Percentiles rank a stretch among this genome's conserved stretches.
These are phyloP conservation scores for Leccinum boreale DNA, from an alignment of 768 basidiomycete genomes.

Conservation along the genomic window DNA sequence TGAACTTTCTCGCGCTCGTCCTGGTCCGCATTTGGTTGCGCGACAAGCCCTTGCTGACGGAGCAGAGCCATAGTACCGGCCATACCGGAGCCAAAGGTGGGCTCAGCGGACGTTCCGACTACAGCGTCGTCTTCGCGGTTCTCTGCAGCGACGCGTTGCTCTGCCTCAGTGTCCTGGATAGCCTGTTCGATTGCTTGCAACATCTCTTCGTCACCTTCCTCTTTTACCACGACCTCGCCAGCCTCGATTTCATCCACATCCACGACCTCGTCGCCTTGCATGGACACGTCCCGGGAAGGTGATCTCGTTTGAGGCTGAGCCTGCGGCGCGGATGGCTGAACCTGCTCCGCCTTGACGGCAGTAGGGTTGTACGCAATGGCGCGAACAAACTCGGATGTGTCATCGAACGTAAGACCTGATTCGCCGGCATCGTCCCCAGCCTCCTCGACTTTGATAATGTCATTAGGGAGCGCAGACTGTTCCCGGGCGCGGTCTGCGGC, in stretches of 20 bases:
- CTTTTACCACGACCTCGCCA: constrained; percentile 75
- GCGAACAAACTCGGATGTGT: constrained; percentile 95
- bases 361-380: constrained; percentile 69
- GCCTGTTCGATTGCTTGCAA: constrained; percentile 73
- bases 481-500: constrained; percentile 58
- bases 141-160: constrained; percentile 40
- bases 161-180: constrained; percentile 60
- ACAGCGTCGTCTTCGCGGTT: constrained; percentile 30
- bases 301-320: constrained; percentile 35
- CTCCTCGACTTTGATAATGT: constrained; percentile 46
- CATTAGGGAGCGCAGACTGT: constrained; percentile 38
- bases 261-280: constrained; percentile 55
- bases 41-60: constrained; percentile 86
- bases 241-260: constrained; percentile 72
- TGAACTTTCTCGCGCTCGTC: constrained; percentile 78
- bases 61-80: constrained; percentile 86
- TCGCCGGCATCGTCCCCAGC: constrained; percentile 37
- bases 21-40: constrained; percentile 59
- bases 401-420: constrained; percentile 81
- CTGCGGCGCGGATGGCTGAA: constrained; percentile 30
- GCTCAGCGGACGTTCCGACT: constrained; percentile 69
- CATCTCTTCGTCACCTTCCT: constrained; percentile 78
- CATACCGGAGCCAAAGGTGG: constrained; percentile 80
- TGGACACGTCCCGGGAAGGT: constrained; percentile 51
- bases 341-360: constrained; percentile 47